phyloP scores from a whole-genome alignment of 2,329 filamentous ascomycete species.

The Penicillium concentricum region DNA sequence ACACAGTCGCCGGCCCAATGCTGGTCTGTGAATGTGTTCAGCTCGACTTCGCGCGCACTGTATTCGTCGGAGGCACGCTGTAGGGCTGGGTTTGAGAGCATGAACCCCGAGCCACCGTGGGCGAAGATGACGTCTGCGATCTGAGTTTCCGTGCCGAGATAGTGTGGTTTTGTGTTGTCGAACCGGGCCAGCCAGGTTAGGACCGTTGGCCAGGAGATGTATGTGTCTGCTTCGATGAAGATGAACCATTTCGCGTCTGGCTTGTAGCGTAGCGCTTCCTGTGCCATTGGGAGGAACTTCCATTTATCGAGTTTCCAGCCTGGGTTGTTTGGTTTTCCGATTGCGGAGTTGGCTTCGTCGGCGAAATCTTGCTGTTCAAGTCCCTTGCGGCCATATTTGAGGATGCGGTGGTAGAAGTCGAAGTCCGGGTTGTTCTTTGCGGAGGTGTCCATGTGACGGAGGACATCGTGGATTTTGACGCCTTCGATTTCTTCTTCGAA shows the following conservation, averaged over 20 bases:
- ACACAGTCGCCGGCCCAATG: constrained; percentile 55
- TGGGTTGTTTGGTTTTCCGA: constrained; percentile 48
- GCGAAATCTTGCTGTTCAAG: constrained; percentile 40
- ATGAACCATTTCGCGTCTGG: constrained; percentile 58
- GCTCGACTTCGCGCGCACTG: constrained; percentile 39
- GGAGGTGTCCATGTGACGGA: constrained; percentile 45
- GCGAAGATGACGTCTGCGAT: constrained; percentile 53
- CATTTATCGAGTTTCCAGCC: constrained; percentile 57
- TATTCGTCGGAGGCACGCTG: constrained; percentile 46
- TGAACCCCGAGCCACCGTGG: constrained; percentile 55
- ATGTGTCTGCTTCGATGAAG: constrained; percentile 61
- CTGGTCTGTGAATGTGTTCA: constrained; percentile 47
- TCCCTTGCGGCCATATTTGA: constrained; percentile 43
- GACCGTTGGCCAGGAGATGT: constrained; percentile 54
- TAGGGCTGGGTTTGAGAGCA: constrained; percentile 53
- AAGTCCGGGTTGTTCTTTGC: constrained; percentile 48
- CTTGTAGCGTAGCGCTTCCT: constrained; percentile 46
- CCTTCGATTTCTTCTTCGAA: constrained; percentile 54
- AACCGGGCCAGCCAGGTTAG: constrained; percentile 54
- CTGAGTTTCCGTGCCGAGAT: constrained; percentile 56
- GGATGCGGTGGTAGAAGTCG: constrained; percentile 51
- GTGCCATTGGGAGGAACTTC: constrained; percentile 58
- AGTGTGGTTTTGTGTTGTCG: constrained; percentile 49
- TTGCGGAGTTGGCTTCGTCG: constrained; percentile 40
- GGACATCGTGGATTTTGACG: constrained; percentile 51